phyloP scores from a whole-genome alignment of 2,329 filamentous ascomycete species.

The Aphanoascus verrucosus region DNA sequence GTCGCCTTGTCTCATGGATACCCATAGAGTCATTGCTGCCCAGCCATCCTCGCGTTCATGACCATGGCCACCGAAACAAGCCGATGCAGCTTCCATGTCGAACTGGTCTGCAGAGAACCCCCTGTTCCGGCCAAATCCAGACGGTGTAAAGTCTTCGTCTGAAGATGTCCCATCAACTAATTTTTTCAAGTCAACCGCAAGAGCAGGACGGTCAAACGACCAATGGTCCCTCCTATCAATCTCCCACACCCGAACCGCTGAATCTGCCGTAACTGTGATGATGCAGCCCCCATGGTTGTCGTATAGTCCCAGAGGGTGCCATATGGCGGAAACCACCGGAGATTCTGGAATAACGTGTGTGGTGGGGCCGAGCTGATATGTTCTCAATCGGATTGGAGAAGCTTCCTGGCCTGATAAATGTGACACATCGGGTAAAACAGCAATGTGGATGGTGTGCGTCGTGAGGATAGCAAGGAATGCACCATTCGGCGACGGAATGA shows the following conservation, averaged over 20 bases:
- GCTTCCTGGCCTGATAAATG: constrained; percentile 61
- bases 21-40: constrained; percentile 92
- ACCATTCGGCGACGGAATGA: constrained; percentile 70
- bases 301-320: constrained; percentile 78
- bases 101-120: constrained; percentile 80
- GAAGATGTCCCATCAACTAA: constrained; percentile 71
- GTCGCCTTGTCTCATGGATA: constrained; percentile 90
- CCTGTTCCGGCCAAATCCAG: constrained; percentile 60
- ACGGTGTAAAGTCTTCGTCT: constrained; percentile 73
- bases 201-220: constrained; percentile 72
- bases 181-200: constrained; percentile 81
- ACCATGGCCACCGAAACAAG: constrained; percentile 69
- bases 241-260: constrained; percentile 84
- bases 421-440: constrained; percentile 68
- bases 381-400: constrained; percentile 64
- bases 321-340: constrained; percentile 68
- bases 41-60: constrained; percentile 55
- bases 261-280: constrained; percentile 79
- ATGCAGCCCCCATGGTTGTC: constrained; percentile 59
- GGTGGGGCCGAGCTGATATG: constrained; percentile 83
- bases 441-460: constrained; percentile 76
- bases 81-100: constrained; percentile 88
- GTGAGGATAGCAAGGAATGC: constrained; percentile 79
- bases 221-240: constrained; percentile 71
- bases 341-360: constrained; percentile 81